A percentile compares a stretch with the other conserved stretches of the same genome.
Conservation (phyloP, 441 rosid genomes). For the Eruca vesicaria region DNA sequence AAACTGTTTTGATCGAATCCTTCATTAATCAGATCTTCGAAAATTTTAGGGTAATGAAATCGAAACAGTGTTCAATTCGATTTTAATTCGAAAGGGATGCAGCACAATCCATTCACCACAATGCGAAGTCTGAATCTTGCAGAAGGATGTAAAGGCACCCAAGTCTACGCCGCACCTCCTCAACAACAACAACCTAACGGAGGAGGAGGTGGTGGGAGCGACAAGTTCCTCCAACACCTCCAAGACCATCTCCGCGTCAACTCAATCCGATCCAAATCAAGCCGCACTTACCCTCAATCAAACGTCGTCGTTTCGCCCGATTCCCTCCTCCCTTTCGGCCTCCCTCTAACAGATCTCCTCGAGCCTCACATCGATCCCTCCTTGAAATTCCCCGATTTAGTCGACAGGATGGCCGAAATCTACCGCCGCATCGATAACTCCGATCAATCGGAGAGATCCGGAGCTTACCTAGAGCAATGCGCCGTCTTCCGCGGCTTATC, state of each 20-base stretch:
- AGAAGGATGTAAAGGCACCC: conserved; percentile 82
- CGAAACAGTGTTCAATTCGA: background rate
- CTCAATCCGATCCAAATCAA: conserved; percentile 54
- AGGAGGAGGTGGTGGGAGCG: too few species aligned
- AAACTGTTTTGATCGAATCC: background rate
- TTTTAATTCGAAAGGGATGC: conserved; percentile 51
- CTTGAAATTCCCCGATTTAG: conserved; percentile 66
- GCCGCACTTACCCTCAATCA: conserved; percentile 33
- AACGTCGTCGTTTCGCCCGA: conserved; percentile 36
- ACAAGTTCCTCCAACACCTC: conserved; percentile 64
- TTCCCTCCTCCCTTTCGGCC: conserved; percentile 67
- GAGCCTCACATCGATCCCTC: conserved; percentile 82
- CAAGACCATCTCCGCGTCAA: conserved; percentile 69
- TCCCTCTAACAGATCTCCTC: conserved; percentile 66
- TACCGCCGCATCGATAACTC: conserved; percentile 55
- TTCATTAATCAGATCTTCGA: conserved; percentile 26
- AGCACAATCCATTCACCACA: conserved; percentile 66
- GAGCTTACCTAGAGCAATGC: conserved; percentile 64
- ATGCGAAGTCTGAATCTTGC: conserved; percentile 82
- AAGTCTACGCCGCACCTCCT: conserved; percentile 60
- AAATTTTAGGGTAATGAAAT: conserved; percentile 6
- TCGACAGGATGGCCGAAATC: conserved; percentile 62
- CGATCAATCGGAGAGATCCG: conserved; percentile 58
- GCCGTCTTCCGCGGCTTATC: conserved; percentile 58
- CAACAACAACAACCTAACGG: conserved; percentile 38